Conservation (phyloP, 129 eudicot species). For the Escallonia rubra region DNA sequence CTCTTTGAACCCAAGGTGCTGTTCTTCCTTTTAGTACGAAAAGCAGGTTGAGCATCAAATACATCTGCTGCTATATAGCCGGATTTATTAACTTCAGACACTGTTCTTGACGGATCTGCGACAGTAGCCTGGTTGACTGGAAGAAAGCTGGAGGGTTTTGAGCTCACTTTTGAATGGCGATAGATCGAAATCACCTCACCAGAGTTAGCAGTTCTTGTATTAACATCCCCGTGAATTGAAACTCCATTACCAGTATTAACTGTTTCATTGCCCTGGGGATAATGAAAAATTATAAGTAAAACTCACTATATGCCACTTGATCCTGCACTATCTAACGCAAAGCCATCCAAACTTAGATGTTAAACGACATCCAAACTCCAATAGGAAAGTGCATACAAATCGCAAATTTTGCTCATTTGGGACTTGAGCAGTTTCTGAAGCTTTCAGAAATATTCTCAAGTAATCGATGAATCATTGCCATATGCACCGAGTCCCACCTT, state of each 20-base stretch:
- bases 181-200: conserved; percentile 21
- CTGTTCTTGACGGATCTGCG: conserved; percentile 23
- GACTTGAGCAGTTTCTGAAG: neutral
- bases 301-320: neutral
- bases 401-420: conserved; percentile 1
- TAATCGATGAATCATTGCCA: too few species aligned
- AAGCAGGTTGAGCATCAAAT: conserved; percentile 17
- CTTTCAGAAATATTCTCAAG: neutral
- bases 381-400: neutral
- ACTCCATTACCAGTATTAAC: conserved; percentile 18
- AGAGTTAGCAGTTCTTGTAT: conserved; percentile 16
- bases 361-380: neutral
- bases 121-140: conserved; percentile 9
- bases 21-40: conserved; percentile 50
- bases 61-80: conserved; percentile 17
- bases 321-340: neutral
- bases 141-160: conserved; percentile 3
- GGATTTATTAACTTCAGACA: conserved; percentile 30
- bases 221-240: conserved; percentile 23
- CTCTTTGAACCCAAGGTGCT: conserved; percentile 34
- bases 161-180: conserved; percentile 19
- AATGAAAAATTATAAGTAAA: neutral
- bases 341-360: neutral
- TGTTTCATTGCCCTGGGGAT: conserved; percentile 39
- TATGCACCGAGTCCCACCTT: too few species aligned